These are phyloP conservation scores for Trichosporon sp. DNA, from an alignment of 1,284 basidiomycete species.

Conservation along the genomic window DNA sequence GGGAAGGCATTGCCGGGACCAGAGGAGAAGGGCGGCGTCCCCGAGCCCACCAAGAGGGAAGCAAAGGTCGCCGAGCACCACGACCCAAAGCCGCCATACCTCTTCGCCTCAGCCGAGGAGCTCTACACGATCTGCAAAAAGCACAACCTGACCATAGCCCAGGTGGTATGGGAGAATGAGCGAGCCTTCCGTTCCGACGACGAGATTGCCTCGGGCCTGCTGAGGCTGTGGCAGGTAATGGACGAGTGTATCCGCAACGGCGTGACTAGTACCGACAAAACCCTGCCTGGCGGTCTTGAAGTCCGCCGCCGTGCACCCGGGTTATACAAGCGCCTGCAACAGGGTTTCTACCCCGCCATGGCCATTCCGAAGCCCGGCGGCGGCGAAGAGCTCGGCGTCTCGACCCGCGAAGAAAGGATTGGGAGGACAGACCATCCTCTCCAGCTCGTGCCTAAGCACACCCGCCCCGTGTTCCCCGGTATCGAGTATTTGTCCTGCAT, in stretches of 20 bases:
- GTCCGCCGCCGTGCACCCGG: constrained; percentile 74
- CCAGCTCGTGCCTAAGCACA: constrained; percentile 70
- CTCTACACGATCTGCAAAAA: constrained; percentile 26
- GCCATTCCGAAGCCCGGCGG: constrained; percentile 8
- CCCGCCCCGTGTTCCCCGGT: constrained; percentile 61
- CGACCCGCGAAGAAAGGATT: constrained; percentile 15
- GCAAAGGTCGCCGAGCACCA: neutral
- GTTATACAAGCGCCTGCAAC: constrained; percentile 80
- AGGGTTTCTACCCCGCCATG: constrained; percentile 50
- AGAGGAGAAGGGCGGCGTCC: neutral
- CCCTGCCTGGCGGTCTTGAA: constrained; percentile 76
- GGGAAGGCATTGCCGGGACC: too few species aligned
- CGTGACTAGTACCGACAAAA: constrained; percentile 67
- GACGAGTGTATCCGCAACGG: constrained; percentile 86
- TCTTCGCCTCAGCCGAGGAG: constrained; percentile 26
- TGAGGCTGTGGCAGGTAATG: constrained; percentile 77
- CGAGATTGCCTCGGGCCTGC: constrained; percentile 68
- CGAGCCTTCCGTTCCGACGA: constrained; percentile 67
- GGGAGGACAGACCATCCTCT: constrained; percentile 62
- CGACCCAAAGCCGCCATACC: constrained; percentile 55
- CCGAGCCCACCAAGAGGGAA: neutral
- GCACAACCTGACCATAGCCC: constrained; percentile 77
- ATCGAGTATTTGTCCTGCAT: constrained; percentile 92
- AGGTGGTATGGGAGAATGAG: constrained; percentile 94
- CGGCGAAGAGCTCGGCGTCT: neutral